These are phyloP conservation scores for Talaromyces sp. DNA, from an alignment of 2,329 filamentous ascomycete genomes.

Conservation along the genomic window DNA sequence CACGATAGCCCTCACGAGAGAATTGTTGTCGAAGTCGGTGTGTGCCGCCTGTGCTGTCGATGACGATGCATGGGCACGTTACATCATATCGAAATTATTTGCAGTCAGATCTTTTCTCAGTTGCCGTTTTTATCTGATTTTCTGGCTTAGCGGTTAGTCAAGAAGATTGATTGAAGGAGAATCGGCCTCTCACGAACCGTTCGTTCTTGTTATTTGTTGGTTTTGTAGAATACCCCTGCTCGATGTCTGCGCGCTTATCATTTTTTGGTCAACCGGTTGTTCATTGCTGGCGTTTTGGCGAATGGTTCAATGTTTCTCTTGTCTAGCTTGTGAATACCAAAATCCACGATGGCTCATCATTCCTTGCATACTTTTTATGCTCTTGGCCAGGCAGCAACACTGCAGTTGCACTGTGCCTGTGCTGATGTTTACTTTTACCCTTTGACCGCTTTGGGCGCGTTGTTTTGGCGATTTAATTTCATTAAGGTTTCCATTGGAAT, in stretches of 20 bases:
- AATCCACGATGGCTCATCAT: neutral
- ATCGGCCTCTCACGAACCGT: neutral
- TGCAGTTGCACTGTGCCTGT: neutral
- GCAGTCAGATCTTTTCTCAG: neutral
- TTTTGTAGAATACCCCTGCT: neutral
- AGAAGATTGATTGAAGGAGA: neutral
- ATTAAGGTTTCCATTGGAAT: neutral
- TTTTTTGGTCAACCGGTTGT: neutral
- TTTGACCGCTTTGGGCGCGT: neutral
- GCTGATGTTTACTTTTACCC: neutral
- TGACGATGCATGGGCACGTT: constrained; percentile 13
- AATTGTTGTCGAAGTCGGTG: constrained; percentile 64
- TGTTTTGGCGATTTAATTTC: neutral
- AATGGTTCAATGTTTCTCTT: neutral
- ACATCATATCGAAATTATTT: neutral
- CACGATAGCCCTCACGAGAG: constrained; percentile 64
- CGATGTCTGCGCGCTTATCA: neutral
- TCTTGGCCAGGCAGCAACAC: neutral
- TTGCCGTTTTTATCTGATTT: neutral
- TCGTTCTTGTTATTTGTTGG: neutral
- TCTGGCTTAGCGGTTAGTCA: neutral
- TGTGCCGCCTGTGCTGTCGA: constrained; percentile 50
- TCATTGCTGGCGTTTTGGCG: neutral
- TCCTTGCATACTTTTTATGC: neutral
- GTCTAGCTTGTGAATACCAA: neutral